Evolutionary conservation across 1,139 yeast genomes (phyloP), one percentile per base, ranked within the genome.

Genomic region (Candida buenavistaensis): DNA sequence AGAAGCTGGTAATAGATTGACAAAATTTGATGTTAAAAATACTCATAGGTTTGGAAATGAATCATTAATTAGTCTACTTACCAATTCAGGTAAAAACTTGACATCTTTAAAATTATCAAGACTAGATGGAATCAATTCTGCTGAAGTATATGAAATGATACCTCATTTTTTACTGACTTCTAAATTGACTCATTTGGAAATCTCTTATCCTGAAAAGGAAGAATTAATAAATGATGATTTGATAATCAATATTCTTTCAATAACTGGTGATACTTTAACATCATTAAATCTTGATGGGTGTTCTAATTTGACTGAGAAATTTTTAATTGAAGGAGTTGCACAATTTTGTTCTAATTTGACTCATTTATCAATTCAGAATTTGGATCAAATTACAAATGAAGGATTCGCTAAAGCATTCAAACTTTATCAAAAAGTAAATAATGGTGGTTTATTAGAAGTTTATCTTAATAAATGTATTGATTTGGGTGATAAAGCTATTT

Each of bases 11-110:
- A 38, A 52, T 6, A 49, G 48, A 10, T 45, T 70, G 25, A 39
- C 48, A 2, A 52, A 48, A 40, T 78, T 92, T 46, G 83, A 82
- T 46, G 57, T 92, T 11, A 68, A 81, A 28, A 87, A 88, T 50
- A 90, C 97, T 1, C 96, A 92, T 54, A 67, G 97, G 39, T 82
- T 92, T 45, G 74, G 80, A 11, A 77, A 82, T 42, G 82, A 78
- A 34, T 78, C 90, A 0, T 56, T 89, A 22, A 71, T 78, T 4
- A 59, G 80, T 13, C 53, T 92, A 34, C 66, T 87, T 14, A 84
- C 77, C 38, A 72, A 73, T 40, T 77, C 89, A 51, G 87, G 87
- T 2, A 51, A 65, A 0, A 64, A 68, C 19, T 57, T 92, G 29
- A 67, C 78, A 2, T 51, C 52, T 30, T 50, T 71, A 26, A 67